phyloP scores from a whole-genome alignment of 108 stramenopile genomes.

The Bacterosira constricta region DNA sequence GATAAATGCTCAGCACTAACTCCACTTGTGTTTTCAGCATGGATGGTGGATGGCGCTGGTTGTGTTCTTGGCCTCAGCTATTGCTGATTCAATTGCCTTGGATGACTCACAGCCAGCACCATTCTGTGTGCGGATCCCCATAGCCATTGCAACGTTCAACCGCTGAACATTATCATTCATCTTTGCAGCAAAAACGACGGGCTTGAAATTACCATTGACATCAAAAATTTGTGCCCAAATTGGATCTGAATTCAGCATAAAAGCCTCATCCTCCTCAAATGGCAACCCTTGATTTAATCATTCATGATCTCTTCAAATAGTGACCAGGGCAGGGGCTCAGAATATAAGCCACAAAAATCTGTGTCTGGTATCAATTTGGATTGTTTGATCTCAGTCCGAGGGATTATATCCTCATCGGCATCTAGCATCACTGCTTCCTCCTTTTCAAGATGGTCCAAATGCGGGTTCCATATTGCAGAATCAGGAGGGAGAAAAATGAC shows the following conservation, averaged over 20 bases:
- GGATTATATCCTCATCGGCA: too few species aligned
- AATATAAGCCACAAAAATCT: too few species aligned
- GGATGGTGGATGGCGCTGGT: background rate
- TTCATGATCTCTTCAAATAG: too few species aligned
- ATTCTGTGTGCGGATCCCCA: background rate
- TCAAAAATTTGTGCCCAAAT: background rate
- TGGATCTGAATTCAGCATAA: background rate
- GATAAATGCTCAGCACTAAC: conserved; percentile 35
- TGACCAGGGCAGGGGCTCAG: too few species aligned
- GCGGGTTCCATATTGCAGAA: too few species aligned
- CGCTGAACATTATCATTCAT: background rate
- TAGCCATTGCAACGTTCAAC: background rate
- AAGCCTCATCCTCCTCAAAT: background rate
- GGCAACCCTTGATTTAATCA: too few species aligned
- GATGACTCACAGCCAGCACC: background rate
- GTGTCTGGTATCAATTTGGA: too few species aligned
- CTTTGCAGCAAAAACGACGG: background rate
- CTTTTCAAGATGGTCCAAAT: too few species aligned
- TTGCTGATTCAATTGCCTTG: background rate
- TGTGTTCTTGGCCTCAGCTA: background rate
- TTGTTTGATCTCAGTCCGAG: too few species aligned
- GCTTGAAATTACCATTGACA: background rate
- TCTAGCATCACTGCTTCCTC: too few species aligned
- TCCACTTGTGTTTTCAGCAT: conserved; percentile 11
- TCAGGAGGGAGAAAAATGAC: too few species aligned